Conservation (phyloP, 441 rosid species). For the Eruca vesicaria region DNA sequence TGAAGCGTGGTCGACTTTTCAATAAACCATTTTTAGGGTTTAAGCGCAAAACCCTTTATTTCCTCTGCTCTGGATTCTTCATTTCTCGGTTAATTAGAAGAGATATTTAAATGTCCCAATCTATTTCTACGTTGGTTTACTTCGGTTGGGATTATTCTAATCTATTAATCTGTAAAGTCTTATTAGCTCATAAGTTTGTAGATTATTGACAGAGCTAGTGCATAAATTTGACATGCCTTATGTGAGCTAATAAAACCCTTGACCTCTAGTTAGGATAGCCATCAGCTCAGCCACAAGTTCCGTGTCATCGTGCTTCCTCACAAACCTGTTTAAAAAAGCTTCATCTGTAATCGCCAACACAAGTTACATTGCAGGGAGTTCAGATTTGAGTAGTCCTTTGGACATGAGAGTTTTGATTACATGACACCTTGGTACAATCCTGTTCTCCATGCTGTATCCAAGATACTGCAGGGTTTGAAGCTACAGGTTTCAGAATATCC, state of each 20-base stretch:
- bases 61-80: no score
- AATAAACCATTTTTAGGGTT: no score
- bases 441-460: neutral
- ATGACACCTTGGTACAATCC: neutral
- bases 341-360: neutral
- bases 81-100: no score
- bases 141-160: no score
- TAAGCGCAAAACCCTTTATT: no score
- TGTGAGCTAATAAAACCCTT: no score
- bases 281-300: neutral
- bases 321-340: neutral
- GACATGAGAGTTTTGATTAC: neutral
- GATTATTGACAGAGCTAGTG: no score
- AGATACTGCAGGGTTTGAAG: neutral
- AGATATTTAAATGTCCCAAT: neutral
- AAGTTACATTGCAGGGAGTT: neutral
- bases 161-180: no score
- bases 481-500: no score
- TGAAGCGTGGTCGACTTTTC: neutral
- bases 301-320: neutral
- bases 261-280: neutral
- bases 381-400: neutral
- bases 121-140: no score
- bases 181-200: no score
- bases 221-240: no score